Evolutionary conservation across 1,284 basidiomycete genomes (phyloP).

Genomic region (Cronartium quercuum): DNA sequence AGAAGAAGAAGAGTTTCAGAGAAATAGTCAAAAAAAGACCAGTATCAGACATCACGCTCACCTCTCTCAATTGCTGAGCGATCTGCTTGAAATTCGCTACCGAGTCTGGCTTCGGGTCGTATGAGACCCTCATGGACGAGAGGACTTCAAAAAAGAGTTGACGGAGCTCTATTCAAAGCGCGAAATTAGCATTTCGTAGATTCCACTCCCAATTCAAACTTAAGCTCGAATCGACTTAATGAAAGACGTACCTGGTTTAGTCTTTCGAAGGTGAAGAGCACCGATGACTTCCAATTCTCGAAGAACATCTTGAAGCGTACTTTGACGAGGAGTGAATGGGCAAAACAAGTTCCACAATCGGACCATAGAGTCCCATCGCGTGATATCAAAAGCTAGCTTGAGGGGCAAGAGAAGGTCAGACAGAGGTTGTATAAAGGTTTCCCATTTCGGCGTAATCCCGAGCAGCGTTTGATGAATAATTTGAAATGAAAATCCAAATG

Average conservation of each 20-base stretch:
- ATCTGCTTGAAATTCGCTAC: constrained; percentile 3
- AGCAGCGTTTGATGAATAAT: constrained; percentile 20
- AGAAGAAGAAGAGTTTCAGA: not conserved
- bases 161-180: constrained; percentile 8
- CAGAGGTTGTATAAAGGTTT: not conserved
- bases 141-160: constrained; percentile 23
- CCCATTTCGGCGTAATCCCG: not conserved
- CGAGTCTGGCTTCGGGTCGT: not conserved
- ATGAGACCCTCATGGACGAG: constrained; percentile 9
- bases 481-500: constrained; percentile 32
- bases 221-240: not conserved
- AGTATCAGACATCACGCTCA: not conserved
- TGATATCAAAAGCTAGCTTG: constrained; percentile 8
- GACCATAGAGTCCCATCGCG: constrained; percentile 21
- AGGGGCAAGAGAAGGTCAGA: constrained; percentile 6
- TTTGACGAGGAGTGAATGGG: not conserved
- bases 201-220: not conserved
- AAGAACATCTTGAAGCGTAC: not conserved
- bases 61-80: constrained; percentile 13
- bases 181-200: not conserved
- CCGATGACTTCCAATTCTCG: constrained; percentile 6
- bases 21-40: no score
- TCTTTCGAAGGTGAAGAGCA: not conserved
- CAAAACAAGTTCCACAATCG: constrained; percentile 34
- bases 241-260: constrained; percentile 4